Percentiles rank a stretch among this genome's conserved stretches.
Conservation (phyloP, 331 rosid genomes). For the Erythrophleum ivorense region DNA sequence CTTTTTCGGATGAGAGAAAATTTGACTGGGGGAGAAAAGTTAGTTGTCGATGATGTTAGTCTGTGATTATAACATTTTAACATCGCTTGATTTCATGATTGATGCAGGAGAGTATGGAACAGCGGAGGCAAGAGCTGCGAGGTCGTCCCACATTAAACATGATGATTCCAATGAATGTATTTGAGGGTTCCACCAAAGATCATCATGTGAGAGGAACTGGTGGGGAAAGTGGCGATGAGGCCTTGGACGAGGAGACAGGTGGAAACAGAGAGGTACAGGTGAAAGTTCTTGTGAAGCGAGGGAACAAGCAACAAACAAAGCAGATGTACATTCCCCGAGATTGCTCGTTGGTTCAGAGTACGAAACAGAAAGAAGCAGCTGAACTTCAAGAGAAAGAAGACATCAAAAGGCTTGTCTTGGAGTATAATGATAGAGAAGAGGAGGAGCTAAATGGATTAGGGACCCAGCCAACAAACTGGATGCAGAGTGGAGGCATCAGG, state of each 20-base stretch:
- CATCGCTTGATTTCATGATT: conserved; percentile 23
- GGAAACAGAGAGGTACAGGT: conserved; percentile 88
- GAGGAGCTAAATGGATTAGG: conserved; percentile 94
- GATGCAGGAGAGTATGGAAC: conserved; percentile 98
- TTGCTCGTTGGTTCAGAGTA: conserved; percentile 88
- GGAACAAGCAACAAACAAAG: conserved; percentile 95
- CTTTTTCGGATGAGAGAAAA: background rate
- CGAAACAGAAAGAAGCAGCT: conserved; percentile 98
- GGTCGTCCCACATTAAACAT: conserved; percentile 92
- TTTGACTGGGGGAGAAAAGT: background rate
- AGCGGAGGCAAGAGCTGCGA: conserved; percentile 83
- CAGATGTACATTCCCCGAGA: conserved; percentile 95
- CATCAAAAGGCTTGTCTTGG: conserved; percentile 92
- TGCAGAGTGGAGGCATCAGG: conserved; percentile 69
- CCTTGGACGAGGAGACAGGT: conserved; percentile 70
- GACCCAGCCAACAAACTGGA: conserved; percentile 76
- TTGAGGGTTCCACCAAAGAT: conserved; percentile 89
- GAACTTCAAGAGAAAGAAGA: conserved; percentile 99
- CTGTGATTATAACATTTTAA: conserved; percentile 28
- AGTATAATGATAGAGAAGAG: conserved; percentile 97
- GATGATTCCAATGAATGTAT: conserved; percentile 94
- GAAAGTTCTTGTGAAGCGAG: conserved; percentile 98
- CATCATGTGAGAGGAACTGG: conserved; percentile 79
- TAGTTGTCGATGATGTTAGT: background rate
- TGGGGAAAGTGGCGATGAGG: conserved; percentile 94